These are phyloP conservation scores for Capsicum chinense DNA, from an alignment of 257 asterid genomes.

Conservation along the genomic window DNA sequence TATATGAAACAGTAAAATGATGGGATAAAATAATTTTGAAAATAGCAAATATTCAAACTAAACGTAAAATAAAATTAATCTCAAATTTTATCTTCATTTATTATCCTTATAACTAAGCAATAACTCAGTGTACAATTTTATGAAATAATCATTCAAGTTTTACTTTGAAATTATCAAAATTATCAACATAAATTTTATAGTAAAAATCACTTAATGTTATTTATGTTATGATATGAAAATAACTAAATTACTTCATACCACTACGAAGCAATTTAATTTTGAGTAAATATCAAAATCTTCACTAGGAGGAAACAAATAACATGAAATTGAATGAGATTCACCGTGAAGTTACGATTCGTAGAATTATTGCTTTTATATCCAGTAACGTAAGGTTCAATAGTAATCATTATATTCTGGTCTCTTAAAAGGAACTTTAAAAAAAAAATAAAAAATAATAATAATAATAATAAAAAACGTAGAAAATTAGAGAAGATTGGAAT, in stretches of 20 bases:
- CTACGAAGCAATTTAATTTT: too few relatives aligned
- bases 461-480: background rate
- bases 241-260: background rate
- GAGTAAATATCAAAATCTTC: background rate
- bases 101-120: too few relatives aligned
- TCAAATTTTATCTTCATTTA: too few relatives aligned
- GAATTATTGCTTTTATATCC: background rate
- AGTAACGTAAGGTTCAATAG: background rate
- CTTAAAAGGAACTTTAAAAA: background rate
- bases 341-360: background rate
- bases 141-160: background rate
- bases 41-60: too few relatives aligned
- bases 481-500: background rate
- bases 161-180: background rate
- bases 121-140: background rate
- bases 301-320: background rate
- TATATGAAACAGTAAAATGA: too few relatives aligned
- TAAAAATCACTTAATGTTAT: background rate
- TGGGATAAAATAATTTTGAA: too few relatives aligned
- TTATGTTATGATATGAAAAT: background rate
- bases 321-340: background rate
- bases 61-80: too few relatives aligned
- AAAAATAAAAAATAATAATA: background rate
- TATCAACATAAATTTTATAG: background rate
- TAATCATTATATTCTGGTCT: background rate